Percentiles rank a stretch among this genome's conserved stretches.
Conservation (phyloP, 768 basidiomycete genomes). For the Multifurca ochricompacta region DNA sequence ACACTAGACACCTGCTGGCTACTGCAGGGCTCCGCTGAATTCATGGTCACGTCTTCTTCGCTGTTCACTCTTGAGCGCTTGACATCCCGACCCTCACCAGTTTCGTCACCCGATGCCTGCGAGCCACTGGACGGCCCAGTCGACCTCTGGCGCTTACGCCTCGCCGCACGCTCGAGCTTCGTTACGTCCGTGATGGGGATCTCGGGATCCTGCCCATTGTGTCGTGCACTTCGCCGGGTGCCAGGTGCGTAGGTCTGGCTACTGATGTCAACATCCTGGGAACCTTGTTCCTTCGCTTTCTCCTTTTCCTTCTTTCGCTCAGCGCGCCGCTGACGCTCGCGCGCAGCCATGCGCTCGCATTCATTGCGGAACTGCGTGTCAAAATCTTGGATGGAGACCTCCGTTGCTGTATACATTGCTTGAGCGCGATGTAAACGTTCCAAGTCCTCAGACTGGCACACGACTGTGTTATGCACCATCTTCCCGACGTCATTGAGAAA, state of each 20-base stretch:
- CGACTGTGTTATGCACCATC: slow-evolving; percentile 68
- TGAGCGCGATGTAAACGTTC: slow-evolving; percentile 79
- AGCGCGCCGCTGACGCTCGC: slow-evolving; percentile 60
- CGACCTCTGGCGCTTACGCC: slow-evolving; percentile 47
- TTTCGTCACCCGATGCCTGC: slow-evolving; percentile 22
- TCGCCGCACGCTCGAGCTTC: slow-evolving; percentile 55
- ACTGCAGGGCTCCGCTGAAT: slow-evolving; percentile 1
- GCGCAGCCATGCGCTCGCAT: slow-evolving; percentile 79
- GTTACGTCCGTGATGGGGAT: slow-evolving; percentile 66
- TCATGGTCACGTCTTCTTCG: slow-evolving; percentile 19
- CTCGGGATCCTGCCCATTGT: slow-evolving; percentile 67
- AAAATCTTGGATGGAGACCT: slow-evolving; percentile 83
- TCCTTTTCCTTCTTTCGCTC: slow-evolving; percentile 33
- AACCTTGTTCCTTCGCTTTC: slow-evolving; percentile 28
- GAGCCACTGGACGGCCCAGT: slow-evolving; percentile 32
- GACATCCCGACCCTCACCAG: slow-evolving; percentile 11
- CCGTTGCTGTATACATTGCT: slow-evolving; percentile 79
- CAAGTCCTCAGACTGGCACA: slow-evolving; percentile 50
- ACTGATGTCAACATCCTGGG: slow-evolving; percentile 29
- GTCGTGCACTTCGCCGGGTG: slow-evolving; percentile 63
- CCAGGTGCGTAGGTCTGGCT: slow-evolving; percentile 37
- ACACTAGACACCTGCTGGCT: slow-evolving; percentile 10
- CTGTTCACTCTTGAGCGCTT: slow-evolving; percentile 20
- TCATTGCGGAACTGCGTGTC: slow-evolving; percentile 72
- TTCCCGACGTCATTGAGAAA: slow-evolving; percentile 80